These are phyloP conservation scores for Talaromyces adpressus DNA, from an alignment of 495 filamentous ascomycete genomes.

Conservation along the genomic window DNA sequence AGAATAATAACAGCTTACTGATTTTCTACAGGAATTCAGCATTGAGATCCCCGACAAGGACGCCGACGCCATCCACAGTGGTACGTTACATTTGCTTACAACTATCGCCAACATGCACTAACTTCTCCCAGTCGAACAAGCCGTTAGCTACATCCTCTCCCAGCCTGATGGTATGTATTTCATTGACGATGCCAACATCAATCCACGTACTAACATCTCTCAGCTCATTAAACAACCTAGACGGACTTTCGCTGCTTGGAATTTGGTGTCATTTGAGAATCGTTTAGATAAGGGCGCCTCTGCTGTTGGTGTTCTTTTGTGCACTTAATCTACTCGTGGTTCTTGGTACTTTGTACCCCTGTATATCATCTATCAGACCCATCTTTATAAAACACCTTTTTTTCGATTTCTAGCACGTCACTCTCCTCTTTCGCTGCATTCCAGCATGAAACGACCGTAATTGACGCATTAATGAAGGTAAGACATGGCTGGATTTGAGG, in stretches of 20 bases:
- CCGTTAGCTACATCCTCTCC: slow-evolving; percentile 87
- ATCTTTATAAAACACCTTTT: slow-evolving; percentile 2
- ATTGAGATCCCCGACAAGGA: slow-evolving; percentile 99
- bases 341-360: slow-evolving; percentile 6
- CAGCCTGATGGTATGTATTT: slow-evolving; percentile 79
- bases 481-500: neutral
- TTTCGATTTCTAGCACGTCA: neutral
- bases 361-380: slow-evolving; percentile 8
- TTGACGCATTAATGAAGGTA: neutral
- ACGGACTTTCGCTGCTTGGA: slow-evolving; percentile 1
- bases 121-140: slow-evolving; percentile 73
- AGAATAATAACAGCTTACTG: slow-evolving; percentile 14
- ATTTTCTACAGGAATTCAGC: slow-evolving; percentile 79
- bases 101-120: slow-evolving; percentile 13
- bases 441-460: neutral
- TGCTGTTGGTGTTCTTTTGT: neutral
- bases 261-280: neutral
- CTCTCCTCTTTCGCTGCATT: neutral
- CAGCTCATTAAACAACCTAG: slow-evolving; percentile 33
- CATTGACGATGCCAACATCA: neutral
- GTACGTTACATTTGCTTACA: slow-evolving; percentile 51
- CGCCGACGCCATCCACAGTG: slow-evolving; percentile 90
- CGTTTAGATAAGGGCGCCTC: slow-evolving; percentile 6
- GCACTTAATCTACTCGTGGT: slow-evolving; percentile 9
- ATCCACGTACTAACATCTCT: slow-evolving; percentile 14